Conservation (phyloP, 2,329 filamentous ascomycete species). For the Ophiocordyceps robertsii region DNA sequence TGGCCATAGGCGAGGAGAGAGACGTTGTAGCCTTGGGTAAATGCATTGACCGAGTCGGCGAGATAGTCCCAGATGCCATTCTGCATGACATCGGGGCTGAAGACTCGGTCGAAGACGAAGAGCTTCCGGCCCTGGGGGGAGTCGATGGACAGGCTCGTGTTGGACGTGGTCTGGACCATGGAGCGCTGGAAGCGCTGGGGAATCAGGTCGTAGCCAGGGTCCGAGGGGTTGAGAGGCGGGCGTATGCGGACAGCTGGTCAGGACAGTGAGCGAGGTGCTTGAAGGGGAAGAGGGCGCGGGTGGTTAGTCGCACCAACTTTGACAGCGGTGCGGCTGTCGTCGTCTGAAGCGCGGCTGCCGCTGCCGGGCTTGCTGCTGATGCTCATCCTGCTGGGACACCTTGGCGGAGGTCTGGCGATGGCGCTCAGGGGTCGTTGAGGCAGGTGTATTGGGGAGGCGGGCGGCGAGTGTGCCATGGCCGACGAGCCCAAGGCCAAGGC, state of each 20-base stretch:
- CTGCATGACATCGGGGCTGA: constrained; percentile 69
- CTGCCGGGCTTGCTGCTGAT: constrained; percentile 64
- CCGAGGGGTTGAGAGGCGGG: constrained; percentile 66
- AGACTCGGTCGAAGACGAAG: constrained; percentile 94
- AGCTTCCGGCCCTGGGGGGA: constrained; percentile 85
- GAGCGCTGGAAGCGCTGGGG: constrained; percentile 89
- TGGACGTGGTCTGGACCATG: constrained; percentile 79
- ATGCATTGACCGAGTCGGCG: constrained; percentile 76
- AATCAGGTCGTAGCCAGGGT: constrained; percentile 89
- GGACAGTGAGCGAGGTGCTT: background rate
- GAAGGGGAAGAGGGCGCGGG: background rate
- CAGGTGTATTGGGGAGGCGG: constrained; percentile 45
- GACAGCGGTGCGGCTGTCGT: constrained; percentile 81
- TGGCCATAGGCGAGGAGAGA: constrained; percentile 94
- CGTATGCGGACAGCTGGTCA: constrained; percentile 75
- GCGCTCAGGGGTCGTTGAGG: constrained; percentile 66
- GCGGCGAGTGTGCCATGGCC: constrained; percentile 56
- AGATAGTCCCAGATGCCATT: constrained; percentile 93
- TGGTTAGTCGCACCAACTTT: constrained; percentile 66
- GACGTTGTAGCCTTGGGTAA: constrained; percentile 95
- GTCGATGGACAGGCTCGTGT: constrained; percentile 78
- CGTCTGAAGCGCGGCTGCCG: constrained; percentile 75
- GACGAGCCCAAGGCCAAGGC: constrained; percentile 6
- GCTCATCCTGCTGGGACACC: constrained; percentile 78
- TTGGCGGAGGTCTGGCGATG: constrained; percentile 57